Conservation (phyloP, 495 filamentous ascomycete species). For the Penicillium arizonense region DNA sequence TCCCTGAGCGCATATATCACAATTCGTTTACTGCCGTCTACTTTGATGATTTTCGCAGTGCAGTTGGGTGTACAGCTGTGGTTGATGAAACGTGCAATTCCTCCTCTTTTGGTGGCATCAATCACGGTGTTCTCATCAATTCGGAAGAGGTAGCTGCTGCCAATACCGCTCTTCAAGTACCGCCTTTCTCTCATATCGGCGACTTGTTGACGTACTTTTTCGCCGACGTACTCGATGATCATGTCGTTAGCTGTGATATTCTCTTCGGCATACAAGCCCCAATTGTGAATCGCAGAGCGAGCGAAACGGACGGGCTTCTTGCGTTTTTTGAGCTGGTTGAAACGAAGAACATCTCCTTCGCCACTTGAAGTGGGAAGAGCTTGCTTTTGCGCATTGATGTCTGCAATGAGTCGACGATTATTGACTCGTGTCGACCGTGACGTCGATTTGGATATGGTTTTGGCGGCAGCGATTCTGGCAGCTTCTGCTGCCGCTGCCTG, state of each 20-base stretch:
- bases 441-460: constrained; percentile 69
- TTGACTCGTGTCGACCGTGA: constrained; percentile 92
- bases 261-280: constrained; percentile 96
- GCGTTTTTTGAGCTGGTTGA: constrained; percentile 98
- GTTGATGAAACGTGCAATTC: constrained; percentile 98
- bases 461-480: constrained; percentile 74
- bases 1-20: constrained; percentile 97
- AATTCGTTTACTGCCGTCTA: constrained; percentile 97
- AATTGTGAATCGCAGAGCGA: constrained; percentile 96
- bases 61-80: constrained; percentile 98
- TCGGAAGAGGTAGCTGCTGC: constrained; percentile 95
- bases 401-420: constrained; percentile 88
- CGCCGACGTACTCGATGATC: constrained; percentile 99
- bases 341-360: constrained; percentile 85
- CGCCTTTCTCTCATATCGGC: constrained; percentile 88
- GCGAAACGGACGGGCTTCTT: constrained; percentile 99
- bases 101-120: constrained; percentile 96
- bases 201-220: constrained; percentile 94
- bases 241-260: constrained; percentile 97
- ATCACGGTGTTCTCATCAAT: constrained; percentile 98
- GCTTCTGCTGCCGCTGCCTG: constrained; percentile 63
- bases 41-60: constrained; percentile 99
- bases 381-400: constrained; percentile 91
- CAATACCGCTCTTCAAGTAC: constrained; percentile 95
- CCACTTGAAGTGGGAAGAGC: constrained; percentile 65